Evolutionary conservation across 1,284 basidiomycete species (phyloP), one percentile per base, ranked within the genome.

Genomic region (Papiliotrema fonsecae): DNA sequence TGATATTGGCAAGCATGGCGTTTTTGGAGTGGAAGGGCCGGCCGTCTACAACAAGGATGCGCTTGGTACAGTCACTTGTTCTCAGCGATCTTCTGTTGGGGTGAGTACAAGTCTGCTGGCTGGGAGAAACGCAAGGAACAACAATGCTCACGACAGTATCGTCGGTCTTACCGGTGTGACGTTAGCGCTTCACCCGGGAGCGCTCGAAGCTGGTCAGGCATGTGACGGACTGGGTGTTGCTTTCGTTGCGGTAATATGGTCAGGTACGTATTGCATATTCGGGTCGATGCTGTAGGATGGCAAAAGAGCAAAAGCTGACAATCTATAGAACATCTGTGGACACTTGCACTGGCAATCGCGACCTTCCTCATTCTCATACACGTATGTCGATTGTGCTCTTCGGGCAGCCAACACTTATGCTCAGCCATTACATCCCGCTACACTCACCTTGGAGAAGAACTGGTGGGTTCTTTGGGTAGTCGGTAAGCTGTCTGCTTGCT

Each of bases 291-390:
- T 16, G 31, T 21, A 22, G 21, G 37, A 14, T 14, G 6, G 2
- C 27, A 25, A 35, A 14, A 19, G 30, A 16, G 30, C 30, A 31
- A 31, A 16, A 19, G 5, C 34, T 35, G 14, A 35, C 34, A 19
- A 5, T 2, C 42, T 21, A 28, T 51, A 60, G 72, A 75, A 57
- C 74, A 75, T 45, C 46, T 74, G 16, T 75, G 73, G 70, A 75
- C 73, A 6, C 53, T 75, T 10, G 42, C 57, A 5, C 57, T 75
- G 2, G 72, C 72, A 6, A 51, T 70, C 21, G 62, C 65, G 7
- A 75, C 74, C 0, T 75, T 68, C 49, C 62, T 75, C 59, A 74
- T 75, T 50, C 62, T 75, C 30, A 67, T 71, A 27, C 61, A 72
- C 43, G 69, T 70, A 45, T 47, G 61, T 50, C 34, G 27, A 37